Percentiles rank a stretch among this genome's conserved stretches.
These are phyloP conservation scores for Pugionium cornutum DNA, from an alignment of 345 rosid species.

Conservation along the genomic window DNA sequence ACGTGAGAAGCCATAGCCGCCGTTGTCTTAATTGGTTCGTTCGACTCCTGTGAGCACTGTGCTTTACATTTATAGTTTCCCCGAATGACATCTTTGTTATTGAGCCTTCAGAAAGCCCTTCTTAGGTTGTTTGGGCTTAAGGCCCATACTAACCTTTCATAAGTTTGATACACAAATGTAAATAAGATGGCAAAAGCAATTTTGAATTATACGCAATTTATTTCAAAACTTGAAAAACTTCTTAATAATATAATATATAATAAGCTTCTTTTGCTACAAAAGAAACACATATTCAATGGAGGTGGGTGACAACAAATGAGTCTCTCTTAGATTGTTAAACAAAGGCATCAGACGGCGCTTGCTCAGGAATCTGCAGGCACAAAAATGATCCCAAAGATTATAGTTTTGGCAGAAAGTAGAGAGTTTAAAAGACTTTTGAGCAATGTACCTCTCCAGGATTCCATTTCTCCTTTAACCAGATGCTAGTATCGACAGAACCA, in stretches of 20 bases:
- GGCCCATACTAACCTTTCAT: background rate
- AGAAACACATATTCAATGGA: background rate
- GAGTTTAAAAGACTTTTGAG: background rate
- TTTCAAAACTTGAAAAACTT: conserved; percentile 1
- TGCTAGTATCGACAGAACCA: conserved; percentile 51
- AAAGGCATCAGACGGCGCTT: conserved; percentile 40
- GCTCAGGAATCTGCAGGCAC: conserved; percentile 40
- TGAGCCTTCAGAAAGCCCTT: conserved; percentile 19
- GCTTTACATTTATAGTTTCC: conserved; percentile 12
- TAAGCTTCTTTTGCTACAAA: background rate
- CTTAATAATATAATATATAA: no score
- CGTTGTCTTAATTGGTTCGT: conserved; percentile 40
- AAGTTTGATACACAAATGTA: no score
- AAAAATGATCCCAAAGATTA: background rate
- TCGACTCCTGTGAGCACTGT: conserved; percentile 22
- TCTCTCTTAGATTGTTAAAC: background rate
- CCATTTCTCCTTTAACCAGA: conserved; percentile 87
- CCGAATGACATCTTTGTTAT: background rate
- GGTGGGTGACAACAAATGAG: background rate
- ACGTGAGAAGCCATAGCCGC: conserved; percentile 65
- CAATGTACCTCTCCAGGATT: conserved; percentile 74
- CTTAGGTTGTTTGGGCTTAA: background rate
- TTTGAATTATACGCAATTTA: background rate
- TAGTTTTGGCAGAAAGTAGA: background rate
- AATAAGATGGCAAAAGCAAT: no score